Evolutionary conservation across 805 yeast genomes (phyloP).

Genomic region (Maudiozyma saulgeensis): DNA sequence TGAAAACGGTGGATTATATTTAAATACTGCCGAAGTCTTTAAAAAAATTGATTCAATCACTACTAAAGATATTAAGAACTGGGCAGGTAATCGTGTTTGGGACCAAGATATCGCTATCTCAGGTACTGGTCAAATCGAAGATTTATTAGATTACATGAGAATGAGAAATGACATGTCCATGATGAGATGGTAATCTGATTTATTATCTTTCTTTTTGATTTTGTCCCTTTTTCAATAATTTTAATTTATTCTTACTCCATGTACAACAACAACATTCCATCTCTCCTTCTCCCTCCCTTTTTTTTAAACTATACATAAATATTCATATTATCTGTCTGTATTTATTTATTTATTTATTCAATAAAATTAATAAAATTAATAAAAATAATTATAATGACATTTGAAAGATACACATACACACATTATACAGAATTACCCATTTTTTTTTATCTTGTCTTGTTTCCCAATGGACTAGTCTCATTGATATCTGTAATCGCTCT

Average conservation of each 20-base stretch:
- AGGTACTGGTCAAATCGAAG: conserved; percentile 83
- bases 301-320: background rate
- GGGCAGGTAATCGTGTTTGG: conserved; percentile 73
- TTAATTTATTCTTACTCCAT: background rate
- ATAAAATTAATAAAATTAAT: background rate
- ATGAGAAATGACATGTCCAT: conserved; percentile 81
- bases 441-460: conserved; percentile 5
- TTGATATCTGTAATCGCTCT: conserved; percentile 8
- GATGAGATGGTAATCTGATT: conserved; percentile 58
- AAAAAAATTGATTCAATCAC: conserved; percentile 56
- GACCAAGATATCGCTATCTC: conserved; percentile 78
- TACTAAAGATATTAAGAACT: conserved; percentile 48
- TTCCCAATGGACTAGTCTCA: conserved; percentile 11
- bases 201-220: background rate
- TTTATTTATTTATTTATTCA: conserved; percentile 2
- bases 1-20: conserved; percentile 40
- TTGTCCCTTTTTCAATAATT: no score
- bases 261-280: background rate
- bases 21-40: conserved; percentile 49
- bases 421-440: background rate
- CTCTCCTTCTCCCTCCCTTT: background rate
- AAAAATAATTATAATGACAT: background rate
- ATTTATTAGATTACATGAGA: conserved; percentile 73
- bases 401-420: background rate
- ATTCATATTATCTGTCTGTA: background rate